Conservation (phyloP, 1,284 basidiomycete species). For the Neonothopanus nambi region DNA sequence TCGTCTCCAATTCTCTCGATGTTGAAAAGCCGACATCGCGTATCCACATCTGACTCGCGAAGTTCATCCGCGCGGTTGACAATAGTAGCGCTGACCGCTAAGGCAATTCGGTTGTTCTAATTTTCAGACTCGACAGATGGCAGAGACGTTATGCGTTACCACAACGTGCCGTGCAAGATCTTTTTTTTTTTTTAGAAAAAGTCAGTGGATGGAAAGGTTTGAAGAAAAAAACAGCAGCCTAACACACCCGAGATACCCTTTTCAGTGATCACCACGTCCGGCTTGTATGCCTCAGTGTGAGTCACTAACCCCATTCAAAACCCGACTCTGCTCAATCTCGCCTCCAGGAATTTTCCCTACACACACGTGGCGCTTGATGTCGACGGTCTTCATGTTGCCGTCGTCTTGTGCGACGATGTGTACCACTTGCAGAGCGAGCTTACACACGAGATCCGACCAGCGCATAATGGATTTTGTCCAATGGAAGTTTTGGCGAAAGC, state of each 20-base stretch:
- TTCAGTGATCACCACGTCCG: conserved; percentile 94
- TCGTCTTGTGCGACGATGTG: conserved; percentile 77
- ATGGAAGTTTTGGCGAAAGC: conserved; percentile 96
- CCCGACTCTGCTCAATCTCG: conserved; percentile 91
- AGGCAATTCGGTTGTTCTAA: conserved; percentile 98
- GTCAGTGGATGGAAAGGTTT: neutral
- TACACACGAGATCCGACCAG: conserved; percentile 98
- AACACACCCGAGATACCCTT: conserved; percentile 91
- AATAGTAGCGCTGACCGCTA: conserved; percentile 94
- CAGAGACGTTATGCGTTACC: conserved; percentile 87
- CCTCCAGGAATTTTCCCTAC: conserved; percentile 98
- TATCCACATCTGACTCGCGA: conserved; percentile 89
- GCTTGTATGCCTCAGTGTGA: conserved; percentile 91
- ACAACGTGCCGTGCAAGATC: conserved; percentile 95
- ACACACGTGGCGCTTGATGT: conserved; percentile 96
- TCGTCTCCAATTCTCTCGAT: conserved; percentile 98
- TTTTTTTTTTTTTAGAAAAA: conserved; percentile 37
- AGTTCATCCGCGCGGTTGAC: conserved; percentile 97
- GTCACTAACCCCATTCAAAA: conserved; percentile 91
- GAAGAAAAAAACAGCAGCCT: neutral
- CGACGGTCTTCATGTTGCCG: conserved; percentile 80
- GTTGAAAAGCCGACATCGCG: conserved; percentile 91
- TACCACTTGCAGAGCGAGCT: conserved; percentile 90
- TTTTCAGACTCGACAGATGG: conserved; percentile 93
- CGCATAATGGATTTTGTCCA: conserved; percentile 97